Percentiles rank a stretch among this genome's conserved stretches.
Evolutionary conservation across 352 stramenopile genomes (phyloP).

Genomic region (Lagenidium giganteum): DNA sequence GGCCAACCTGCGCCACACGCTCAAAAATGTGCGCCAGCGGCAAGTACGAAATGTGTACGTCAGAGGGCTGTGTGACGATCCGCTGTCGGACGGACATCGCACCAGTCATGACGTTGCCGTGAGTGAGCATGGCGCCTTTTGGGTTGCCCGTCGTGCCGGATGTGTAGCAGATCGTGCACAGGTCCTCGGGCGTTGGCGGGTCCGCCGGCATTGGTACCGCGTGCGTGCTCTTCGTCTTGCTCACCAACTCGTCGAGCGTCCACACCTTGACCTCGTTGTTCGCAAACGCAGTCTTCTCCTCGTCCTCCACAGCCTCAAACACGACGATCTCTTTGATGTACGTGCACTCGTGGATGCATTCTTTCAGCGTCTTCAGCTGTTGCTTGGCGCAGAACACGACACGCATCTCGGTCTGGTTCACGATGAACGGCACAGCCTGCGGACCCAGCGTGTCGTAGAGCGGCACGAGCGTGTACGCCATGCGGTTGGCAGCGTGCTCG

Average conservation of each 20-base stretch:
- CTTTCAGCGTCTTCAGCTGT: constrained; percentile 55
- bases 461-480: constrained; percentile 60
- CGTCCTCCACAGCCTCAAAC: constrained; percentile 40
- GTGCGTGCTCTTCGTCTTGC: constrained; percentile 26
- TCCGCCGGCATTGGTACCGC: constrained; percentile 42
- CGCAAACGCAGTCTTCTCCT: constrained; percentile 17
- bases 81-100: constrained; percentile 20
- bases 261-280: constrained; percentile 31
- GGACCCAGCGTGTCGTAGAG: constrained; percentile 79
- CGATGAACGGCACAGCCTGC: constrained; percentile 61
- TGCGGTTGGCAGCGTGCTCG: constrained; percentile 51
- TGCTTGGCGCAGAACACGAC: constrained; percentile 51
- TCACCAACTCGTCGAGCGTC: constrained; percentile 35
- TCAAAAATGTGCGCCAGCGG: constrained; percentile 97
- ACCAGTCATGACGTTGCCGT: constrained; percentile 62
- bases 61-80: constrained; percentile 27
- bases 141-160: constrained; percentile 95
- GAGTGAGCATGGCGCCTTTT: constrained; percentile 94
- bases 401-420: constrained; percentile 65
- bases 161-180: constrained; percentile 95
- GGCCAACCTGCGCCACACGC: constrained; percentile 79
- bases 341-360: constrained; percentile 42
- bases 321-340: constrained; percentile 47
- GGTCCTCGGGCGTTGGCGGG: constrained; percentile 56
- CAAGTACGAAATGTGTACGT: constrained; percentile 96